phyloP scores from a whole-genome alignment of 306 rosid genomes.

The Pyrus pyrifolia region DNA sequence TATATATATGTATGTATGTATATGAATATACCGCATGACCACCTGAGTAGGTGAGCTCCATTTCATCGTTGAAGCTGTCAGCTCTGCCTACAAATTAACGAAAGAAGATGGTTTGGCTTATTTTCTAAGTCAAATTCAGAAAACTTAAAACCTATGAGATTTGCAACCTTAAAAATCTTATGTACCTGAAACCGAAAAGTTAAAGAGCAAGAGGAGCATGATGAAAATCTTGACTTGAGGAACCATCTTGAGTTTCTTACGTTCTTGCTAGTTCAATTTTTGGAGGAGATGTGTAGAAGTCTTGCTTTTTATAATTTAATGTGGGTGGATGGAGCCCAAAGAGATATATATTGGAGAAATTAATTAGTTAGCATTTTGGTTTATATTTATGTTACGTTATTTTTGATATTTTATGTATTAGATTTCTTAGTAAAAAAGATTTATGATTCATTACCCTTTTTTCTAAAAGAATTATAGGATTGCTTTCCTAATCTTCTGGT shows the following conservation, averaged over 20 bases:
- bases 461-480: too few relatives aligned
- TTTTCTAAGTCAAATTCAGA: not conserved
- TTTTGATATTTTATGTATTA: too few relatives aligned
- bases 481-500: too few relatives aligned
- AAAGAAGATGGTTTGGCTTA: not conserved
- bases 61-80: not conserved
- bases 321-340: constrained; percentile 31
- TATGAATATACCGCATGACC: constrained; percentile 1
- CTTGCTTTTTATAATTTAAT: constrained; percentile 11
- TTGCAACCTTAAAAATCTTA: constrained; percentile 1
- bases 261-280: not conserved
- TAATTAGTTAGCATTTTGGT: too few relatives aligned
- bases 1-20: too few relatives aligned
- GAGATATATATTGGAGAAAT: not conserved
- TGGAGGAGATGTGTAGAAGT: constrained; percentile 8
- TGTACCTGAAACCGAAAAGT: constrained; percentile 12
- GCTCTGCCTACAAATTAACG: constrained; percentile 4
- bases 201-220: constrained; percentile 21
- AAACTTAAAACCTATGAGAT: not conserved
- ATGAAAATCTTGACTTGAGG: constrained; percentile 26
- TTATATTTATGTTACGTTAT: too few relatives aligned
- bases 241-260: constrained; percentile 8
- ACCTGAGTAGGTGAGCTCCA: not conserved
- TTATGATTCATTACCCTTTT: too few relatives aligned
- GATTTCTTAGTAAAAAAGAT: too few relatives aligned